phyloP scores from a whole-genome alignment of 2,329 filamentous ascomycete species.

The Pyricularia grisea region DNA sequence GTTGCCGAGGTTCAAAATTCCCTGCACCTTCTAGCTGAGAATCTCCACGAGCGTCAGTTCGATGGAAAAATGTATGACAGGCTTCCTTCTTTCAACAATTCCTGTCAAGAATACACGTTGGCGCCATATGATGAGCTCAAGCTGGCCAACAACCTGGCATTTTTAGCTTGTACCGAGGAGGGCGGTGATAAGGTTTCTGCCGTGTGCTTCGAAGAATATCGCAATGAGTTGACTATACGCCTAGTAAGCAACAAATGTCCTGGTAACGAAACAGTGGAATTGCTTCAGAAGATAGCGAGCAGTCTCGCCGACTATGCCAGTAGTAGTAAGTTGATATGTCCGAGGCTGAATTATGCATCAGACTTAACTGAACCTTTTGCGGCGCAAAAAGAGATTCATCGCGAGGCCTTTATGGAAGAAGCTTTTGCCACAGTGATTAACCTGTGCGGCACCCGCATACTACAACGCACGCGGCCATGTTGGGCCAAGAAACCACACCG shows the following conservation, averaged over 20 bases:
- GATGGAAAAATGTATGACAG: background rate
- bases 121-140: constrained; percentile 4
- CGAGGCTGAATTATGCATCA: background rate
- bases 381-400: background rate
- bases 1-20: background rate
- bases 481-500: background rate
- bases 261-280: background rate
- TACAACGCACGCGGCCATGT: background rate
- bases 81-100: background rate
- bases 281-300: background rate
- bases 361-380: background rate
- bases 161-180: background rate
- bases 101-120: background rate
- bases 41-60: background rate
- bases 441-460: background rate
- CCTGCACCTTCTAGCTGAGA: background rate
- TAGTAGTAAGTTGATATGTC: background rate
- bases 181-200: constrained; percentile 1
- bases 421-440: background rate
- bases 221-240: background rate
- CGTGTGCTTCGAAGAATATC: constrained; percentile 3
- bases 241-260: constrained; percentile 5
- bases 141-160: constrained; percentile 3
- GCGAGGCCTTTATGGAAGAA: background rate
- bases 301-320: background rate